Evolutionary conservation across 495 filamentous ascomycete species (phyloP).

Genomic region (Tuber borchii): DNA sequence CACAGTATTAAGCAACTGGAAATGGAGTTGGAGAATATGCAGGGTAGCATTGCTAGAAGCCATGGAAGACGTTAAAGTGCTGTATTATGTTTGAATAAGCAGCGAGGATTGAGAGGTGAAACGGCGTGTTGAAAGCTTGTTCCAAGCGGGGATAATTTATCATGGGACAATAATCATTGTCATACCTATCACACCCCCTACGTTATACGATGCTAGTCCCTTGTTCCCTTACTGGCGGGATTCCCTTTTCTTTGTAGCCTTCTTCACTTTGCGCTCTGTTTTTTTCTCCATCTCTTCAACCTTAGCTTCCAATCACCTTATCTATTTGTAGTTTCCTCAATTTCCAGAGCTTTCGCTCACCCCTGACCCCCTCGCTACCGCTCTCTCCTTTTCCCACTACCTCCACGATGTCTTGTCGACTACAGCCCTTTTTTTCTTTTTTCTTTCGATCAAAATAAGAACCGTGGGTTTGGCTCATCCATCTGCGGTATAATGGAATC

Average conservation of each 20-base stretch:
- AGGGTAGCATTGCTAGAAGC: constrained; percentile 85
- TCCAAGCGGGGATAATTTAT: background rate
- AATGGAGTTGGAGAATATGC: constrained; percentile 83
- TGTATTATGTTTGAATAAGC: background rate
- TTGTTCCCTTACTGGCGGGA: constrained; percentile 1
- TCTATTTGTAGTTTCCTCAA: constrained; percentile 32
- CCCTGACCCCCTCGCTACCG: background rate
- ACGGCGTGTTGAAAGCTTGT: background rate
- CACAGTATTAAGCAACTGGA: constrained; percentile 86
- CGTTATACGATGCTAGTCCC: constrained; percentile 17
- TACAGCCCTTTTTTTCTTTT: background rate
- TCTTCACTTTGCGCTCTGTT: constrained; percentile 22
- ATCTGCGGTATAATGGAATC: background rate
- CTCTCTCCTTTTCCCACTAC: background rate
- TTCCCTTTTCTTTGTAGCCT: constrained; percentile 19
- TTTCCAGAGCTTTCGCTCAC: background rate
- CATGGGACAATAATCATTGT: background rate
- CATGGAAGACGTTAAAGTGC: constrained; percentile 79
- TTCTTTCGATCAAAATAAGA: background rate
- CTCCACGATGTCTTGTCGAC: background rate
- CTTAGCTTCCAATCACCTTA: constrained; percentile 16
- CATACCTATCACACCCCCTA: constrained; percentile 7
- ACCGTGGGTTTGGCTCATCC: background rate
- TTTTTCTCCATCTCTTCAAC: background rate
- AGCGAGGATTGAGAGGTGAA: background rate